phyloP scores from a whole-genome alignment of 2,329 filamentous ascomycete species.

The Diaporthe sp. region DNA sequence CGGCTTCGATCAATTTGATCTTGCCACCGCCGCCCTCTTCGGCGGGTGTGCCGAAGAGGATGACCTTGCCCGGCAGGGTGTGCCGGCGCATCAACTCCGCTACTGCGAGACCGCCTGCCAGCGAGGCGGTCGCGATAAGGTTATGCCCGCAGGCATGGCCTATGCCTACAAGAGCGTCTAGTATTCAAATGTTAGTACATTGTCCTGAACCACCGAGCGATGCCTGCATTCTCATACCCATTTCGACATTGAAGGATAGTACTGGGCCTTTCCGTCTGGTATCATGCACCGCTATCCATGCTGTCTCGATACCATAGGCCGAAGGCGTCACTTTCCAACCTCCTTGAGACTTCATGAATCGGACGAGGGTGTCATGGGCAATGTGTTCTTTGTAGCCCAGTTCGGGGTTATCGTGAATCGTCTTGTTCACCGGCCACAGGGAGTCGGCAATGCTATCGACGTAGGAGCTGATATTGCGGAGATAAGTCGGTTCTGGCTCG shows the following conservation, averaged over 20 bases:
- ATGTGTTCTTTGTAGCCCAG: conserved; percentile 61
- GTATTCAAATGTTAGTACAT: not conserved
- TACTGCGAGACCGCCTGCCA: conserved; percentile 61
- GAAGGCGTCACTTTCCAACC: conserved; percentile 65
- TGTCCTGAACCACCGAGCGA: fast-evolving
- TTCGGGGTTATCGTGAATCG: conserved; percentile 65
- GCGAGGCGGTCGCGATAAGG: conserved; percentile 62
- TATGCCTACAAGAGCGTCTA: conserved; percentile 62
- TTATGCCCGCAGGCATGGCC: conserved; percentile 69
- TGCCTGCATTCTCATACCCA: conserved; percentile 49
- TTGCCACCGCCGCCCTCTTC: conserved; percentile 57
- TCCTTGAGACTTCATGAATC: conserved; percentile 56
- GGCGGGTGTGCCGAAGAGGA: conserved; percentile 65
- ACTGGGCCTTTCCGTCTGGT: conserved; percentile 59
- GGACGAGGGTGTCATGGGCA: conserved; percentile 63
- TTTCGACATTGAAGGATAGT: conserved; percentile 61
- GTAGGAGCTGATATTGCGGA: conserved; percentile 53
- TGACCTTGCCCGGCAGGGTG: conserved; percentile 56
- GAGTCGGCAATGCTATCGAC: conserved; percentile 53
- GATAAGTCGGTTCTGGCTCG: conserved; percentile 39
- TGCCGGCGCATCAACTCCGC: conserved; percentile 57
- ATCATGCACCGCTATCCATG: conserved; percentile 64
- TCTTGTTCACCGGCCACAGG: conserved; percentile 61
- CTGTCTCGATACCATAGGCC: conserved; percentile 64
- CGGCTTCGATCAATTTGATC: conserved; percentile 57